Percentiles rank a stretch among this genome's conserved stretches.
Evolutionary conservation across 306 rosid genomes (phyloP).

Genomic region (Casuarina equisetifolia): DNA sequence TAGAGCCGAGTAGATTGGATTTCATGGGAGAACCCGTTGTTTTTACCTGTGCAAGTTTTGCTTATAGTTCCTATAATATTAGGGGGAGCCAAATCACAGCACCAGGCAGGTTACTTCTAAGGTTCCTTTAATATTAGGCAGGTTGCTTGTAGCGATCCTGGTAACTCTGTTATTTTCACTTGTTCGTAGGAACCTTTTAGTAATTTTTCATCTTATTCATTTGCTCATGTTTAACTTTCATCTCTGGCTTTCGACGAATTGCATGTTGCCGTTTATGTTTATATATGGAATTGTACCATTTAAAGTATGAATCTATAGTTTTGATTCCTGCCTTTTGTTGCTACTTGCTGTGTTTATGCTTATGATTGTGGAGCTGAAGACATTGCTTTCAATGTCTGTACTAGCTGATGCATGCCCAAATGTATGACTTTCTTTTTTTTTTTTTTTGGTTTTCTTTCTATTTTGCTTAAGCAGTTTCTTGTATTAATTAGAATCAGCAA

Average conservation of each 20-base stretch:
- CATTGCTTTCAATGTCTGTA: slow-evolving; percentile 15
- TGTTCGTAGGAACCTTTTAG: not conserved
- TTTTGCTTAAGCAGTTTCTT: slow-evolving; percentile 3
- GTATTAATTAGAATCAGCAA: not conserved
- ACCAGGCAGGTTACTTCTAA: not conserved
- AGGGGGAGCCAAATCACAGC: not conserved
- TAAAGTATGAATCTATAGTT: slow-evolving; percentile 4
- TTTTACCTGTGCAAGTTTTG: not conserved
- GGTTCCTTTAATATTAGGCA: not conserved
- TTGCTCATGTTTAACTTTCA: not conserved
- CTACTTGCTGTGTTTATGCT: not conserved
- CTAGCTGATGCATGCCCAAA: not conserved
- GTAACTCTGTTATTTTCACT: not conserved
- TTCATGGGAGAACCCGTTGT: not conserved
- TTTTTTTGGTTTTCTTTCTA: slow-evolving; percentile 5
- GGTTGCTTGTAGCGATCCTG: not conserved
- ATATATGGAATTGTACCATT: not conserved
- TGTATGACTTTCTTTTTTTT: not conserved
- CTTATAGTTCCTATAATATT: too few species aligned
- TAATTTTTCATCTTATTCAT: not conserved
- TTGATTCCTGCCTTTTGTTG: not conserved
- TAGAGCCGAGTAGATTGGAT: not conserved
- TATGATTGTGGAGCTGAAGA: not conserved
- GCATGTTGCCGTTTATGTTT: slow-evolving; percentile 9
- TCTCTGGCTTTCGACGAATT: not conserved